These are phyloP conservation scores for Scedosporium minutisporum DNA, from an alignment of 2,329 filamentous ascomycete species.

Conservation along the genomic window DNA sequence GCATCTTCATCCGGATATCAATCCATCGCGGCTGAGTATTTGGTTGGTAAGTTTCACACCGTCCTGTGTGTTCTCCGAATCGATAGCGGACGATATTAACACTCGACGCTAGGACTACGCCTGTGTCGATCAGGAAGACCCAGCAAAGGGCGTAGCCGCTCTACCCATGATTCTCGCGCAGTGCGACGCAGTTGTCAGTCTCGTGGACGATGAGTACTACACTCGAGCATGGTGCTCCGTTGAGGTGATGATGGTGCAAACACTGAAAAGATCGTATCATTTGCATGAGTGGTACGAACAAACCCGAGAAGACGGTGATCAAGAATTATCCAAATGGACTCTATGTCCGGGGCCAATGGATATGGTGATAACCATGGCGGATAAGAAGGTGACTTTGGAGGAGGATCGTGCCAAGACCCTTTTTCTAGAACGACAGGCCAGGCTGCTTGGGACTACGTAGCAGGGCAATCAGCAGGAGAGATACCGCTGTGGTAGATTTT, in stretches of 20 bases:
- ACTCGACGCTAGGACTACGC: constrained; percentile 21
- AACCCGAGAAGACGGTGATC: not conserved
- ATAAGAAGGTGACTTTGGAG: constrained; percentile 13
- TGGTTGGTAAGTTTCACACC: constrained; percentile 18
- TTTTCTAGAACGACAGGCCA: constrained; percentile 17
- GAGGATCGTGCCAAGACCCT: constrained; percentile 15
- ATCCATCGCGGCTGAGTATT: constrained; percentile 14
- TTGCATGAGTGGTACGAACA: constrained; percentile 24
- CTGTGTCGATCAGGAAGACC: constrained; percentile 26
- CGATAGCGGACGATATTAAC: not conserved
- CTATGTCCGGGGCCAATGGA: constrained; percentile 7
- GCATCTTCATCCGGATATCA: constrained; percentile 13
- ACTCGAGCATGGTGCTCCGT: constrained; percentile 27
- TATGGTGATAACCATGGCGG: constrained; percentile 8
- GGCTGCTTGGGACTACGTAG: constrained; percentile 10
- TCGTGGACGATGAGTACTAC: constrained; percentile 24
- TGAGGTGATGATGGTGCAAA: constrained; percentile 23
- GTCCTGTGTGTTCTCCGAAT: not conserved
- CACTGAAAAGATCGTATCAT: constrained; percentile 19
- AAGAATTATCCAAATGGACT: not conserved
- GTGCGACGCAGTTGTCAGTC: constrained; percentile 29
- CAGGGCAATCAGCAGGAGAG: not conserved
- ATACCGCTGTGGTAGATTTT: not conserved
- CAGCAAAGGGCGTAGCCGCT: constrained; percentile 20
- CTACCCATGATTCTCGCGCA: constrained; percentile 27